Percentiles rank a stretch among this genome's conserved stretches.
Evolutionary conservation across 2,329 filamentous ascomycete species (phyloP).

Genomic region (Fusarium praegraminearum): DNA sequence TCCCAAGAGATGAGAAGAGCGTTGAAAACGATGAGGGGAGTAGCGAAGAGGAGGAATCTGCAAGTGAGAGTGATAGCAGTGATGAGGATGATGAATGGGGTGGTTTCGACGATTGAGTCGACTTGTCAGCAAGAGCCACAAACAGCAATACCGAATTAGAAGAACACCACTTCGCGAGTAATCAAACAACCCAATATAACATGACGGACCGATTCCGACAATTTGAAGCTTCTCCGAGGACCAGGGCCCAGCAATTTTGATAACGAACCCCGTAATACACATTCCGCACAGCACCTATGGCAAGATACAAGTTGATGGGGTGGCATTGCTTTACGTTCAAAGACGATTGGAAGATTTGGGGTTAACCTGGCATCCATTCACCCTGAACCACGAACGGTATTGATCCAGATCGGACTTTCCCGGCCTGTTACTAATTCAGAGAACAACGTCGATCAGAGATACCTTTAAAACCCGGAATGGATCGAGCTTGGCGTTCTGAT

Average conservation of each 20-base stretch:
- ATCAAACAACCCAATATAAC: neutral
- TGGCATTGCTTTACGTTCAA: conserved; percentile 7
- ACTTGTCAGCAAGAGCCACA: conserved; percentile 6
- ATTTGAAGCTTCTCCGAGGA: neutral
- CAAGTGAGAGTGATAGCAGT: conserved; percentile 18
- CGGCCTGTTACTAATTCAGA: neutral
- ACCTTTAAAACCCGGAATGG: neutral
- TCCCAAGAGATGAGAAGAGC: conserved; percentile 39
- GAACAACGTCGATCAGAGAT: neutral
- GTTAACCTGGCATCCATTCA: conserved; percentile 3
- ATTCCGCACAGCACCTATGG: neutral
- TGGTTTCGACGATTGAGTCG: conserved; percentile 44
- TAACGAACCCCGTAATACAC: conserved; percentile 25
- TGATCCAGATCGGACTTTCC: too few relatives aligned
- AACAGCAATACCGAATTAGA: neutral
- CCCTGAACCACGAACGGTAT: neutral
- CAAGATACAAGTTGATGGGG: neutral
- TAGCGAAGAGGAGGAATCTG: conserved; percentile 22
- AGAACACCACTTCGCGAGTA: neutral
- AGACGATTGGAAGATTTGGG: neutral
- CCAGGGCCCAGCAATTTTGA: conserved; percentile 5
- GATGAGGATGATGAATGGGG: conserved; percentile 45
- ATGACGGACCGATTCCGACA: neutral
- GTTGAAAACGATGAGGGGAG: conserved; percentile 33
- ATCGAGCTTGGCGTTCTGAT: neutral